These are phyloP conservation scores for Hypocrella siamensis DNA, from an alignment of 2,329 filamentous ascomycete genomes.

Conservation along the genomic window DNA sequence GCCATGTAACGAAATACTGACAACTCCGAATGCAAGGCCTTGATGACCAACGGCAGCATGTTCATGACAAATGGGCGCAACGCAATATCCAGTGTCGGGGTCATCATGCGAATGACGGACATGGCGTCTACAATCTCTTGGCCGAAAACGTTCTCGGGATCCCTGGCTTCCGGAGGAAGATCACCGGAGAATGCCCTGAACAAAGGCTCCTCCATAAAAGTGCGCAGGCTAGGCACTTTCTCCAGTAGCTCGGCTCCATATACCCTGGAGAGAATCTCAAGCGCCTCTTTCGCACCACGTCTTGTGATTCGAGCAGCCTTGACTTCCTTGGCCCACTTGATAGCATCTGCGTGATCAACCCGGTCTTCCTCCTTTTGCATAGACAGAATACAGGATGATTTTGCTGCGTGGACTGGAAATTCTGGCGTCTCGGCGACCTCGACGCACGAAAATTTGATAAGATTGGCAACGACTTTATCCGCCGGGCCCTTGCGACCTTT, in stretches of 20 bases:
- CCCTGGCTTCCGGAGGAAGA: slow-evolving; percentile 56
- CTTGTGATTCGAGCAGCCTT: slow-evolving; percentile 80
- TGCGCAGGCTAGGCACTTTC: slow-evolving; percentile 69
- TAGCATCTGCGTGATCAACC: slow-evolving; percentile 80
- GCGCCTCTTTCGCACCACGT: slow-evolving; percentile 81
- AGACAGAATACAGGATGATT: slow-evolving; percentile 72
- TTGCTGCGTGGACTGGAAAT: slow-evolving; percentile 66
- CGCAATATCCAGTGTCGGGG: slow-evolving; percentile 69
- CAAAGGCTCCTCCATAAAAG: slow-evolving; percentile 71
- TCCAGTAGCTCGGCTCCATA: slow-evolving; percentile 67
- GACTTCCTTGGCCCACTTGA: slow-evolving; percentile 77
- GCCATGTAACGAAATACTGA: slow-evolving; percentile 94
- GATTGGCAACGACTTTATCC: slow-evolving; percentile 87
- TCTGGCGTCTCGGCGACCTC: slow-evolving; percentile 96
- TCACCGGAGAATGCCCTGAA: slow-evolving; percentile 55
- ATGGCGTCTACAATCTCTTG: slow-evolving; percentile 90
- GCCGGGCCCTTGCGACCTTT: slow-evolving; percentile 70
- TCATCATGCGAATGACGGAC: slow-evolving; percentile 79
- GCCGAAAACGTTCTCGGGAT: slow-evolving; percentile 61
- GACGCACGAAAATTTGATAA: slow-evolving; percentile 95
- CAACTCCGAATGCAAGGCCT: slow-evolving; percentile 71
- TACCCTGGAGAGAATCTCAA: slow-evolving; percentile 69
- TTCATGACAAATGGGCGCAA: slow-evolving; percentile 69
- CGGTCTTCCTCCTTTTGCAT: slow-evolving; percentile 95
- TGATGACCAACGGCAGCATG: slow-evolving; percentile 73